Percentiles rank a stretch among this genome's conserved stretches.
Evolutionary conservation across 257 asterid species (phyloP).

Genomic region (Lithospermum erythrorhizon): DNA sequence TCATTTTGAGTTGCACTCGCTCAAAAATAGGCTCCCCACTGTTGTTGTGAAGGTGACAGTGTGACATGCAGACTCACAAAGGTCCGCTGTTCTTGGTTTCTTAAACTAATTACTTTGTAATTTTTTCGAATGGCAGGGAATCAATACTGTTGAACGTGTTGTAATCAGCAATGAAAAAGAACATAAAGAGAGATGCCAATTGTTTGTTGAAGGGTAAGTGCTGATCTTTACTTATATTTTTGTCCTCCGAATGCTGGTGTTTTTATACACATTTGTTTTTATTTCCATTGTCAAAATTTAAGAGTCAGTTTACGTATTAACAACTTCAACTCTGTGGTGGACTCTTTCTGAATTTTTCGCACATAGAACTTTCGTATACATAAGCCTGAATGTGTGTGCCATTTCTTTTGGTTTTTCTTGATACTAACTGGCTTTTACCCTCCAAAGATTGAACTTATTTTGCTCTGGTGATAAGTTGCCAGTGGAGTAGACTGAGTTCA

Average conservation of each 20-base stretch:
- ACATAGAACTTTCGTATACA: too few species aligned
- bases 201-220: conserved; percentile 88
- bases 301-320: too few species aligned
- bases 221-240: conserved; percentile 1
- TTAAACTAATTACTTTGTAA: conserved; percentile 1
- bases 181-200: conserved; percentile 27
- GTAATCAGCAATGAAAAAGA: conserved; percentile 41
- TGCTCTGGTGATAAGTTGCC: too few species aligned
- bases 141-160: conserved; percentile 68
- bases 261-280: neutral
- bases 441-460: too few species aligned
- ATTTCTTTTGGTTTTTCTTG: too few species aligned
- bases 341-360: too few species aligned
- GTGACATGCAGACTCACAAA: conserved; percentile 17
- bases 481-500: too few species aligned
- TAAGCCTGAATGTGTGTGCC: too few species aligned
- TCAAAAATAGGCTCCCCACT: conserved; percentile 53
- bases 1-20: conserved; percentile 57
- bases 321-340: too few species aligned
- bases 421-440: too few species aligned
- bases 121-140: conserved; percentile 47
- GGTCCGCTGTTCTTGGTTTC: neutral
- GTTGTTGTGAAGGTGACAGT: conserved; percentile 84
- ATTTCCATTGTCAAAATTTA: too few species aligned
- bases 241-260: neutral